A percentile compares a stretch with the other conserved stretches of the same genome.
Evolutionary conservation across 306 rosid genomes (phyloP).

Genomic region (Vicia sativa): DNA sequence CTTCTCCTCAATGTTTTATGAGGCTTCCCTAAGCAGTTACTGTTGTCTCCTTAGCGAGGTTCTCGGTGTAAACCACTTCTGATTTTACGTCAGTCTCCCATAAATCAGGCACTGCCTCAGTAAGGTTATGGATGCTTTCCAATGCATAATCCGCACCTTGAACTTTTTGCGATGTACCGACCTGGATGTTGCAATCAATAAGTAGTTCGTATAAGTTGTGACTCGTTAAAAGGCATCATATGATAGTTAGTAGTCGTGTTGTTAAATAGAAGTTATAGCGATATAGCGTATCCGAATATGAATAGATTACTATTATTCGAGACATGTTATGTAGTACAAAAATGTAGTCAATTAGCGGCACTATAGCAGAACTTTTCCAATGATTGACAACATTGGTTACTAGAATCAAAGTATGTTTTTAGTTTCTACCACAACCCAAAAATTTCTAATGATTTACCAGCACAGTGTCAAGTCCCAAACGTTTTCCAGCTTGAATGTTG

Average conservation of each 20-base stretch:
- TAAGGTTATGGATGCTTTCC: constrained; percentile 80
- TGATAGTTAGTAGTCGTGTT: not conserved
- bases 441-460: constrained; percentile 54
- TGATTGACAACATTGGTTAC: not conserved
- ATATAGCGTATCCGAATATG: not conserved
- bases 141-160: constrained; percentile 83
- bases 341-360: not conserved
- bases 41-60: constrained; percentile 70
- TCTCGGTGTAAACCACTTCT: constrained; percentile 58
- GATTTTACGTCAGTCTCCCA: constrained; percentile 70
- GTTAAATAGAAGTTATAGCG: not conserved
- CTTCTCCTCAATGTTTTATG: constrained; percentile 7
- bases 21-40: constrained; percentile 54
- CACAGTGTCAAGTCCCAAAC: constrained; percentile 80
- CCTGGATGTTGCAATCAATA: constrained; percentile 40
- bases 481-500: constrained; percentile 83
- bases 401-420: not conserved
- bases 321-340: not conserved
- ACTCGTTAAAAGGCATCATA: not conserved
- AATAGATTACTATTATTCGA: not conserved
- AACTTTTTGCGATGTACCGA: constrained; percentile 73
- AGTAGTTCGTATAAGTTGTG: not conserved
- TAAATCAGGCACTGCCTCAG: constrained; percentile 74
- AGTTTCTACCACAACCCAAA: not conserved
- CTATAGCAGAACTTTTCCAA: not conserved